Conservation (phyloP, 805 yeast genomes). For the Kodamaea fukazawae region DNA sequence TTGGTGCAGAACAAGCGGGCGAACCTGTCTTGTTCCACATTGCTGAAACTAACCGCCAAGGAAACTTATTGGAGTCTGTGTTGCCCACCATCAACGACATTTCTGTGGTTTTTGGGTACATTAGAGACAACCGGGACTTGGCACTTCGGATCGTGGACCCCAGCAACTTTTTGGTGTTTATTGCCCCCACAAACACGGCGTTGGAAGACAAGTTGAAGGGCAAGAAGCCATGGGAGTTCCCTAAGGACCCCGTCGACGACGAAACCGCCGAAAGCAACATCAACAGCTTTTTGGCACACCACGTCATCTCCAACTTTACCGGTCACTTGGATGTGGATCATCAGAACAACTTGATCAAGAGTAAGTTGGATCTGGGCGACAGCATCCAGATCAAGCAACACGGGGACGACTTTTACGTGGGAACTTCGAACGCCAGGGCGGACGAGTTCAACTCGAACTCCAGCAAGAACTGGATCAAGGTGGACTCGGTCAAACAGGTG, state of each 20-base stretch:
- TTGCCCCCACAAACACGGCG: constrained; percentile 72
- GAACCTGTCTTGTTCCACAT: constrained; percentile 14
- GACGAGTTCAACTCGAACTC: constrained; percentile 3
- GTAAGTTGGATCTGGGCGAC: constrained; percentile 21
- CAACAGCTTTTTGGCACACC: constrained; percentile 58
- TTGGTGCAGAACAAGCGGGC: constrained; percentile 1
- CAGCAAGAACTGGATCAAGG: constrained; percentile 19
- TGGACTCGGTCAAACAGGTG: constrained; percentile 28
- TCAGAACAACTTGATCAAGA: constrained; percentile 14
- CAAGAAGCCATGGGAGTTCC: constrained; percentile 85
- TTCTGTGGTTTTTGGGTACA: constrained; percentile 64
- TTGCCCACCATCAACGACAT: constrained; percentile 40
- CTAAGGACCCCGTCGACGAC: constrained; percentile 50
- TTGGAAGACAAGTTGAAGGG: constrained; percentile 37
- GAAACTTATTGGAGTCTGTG: constrained; percentile 30
- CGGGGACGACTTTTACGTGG: constrained; percentile 18
- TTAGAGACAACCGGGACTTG: constrained; percentile 59
- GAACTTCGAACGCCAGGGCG: constrained; percentile 3
- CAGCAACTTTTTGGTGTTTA: constrained; percentile 47
- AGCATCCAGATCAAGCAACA: constrained; percentile 21
- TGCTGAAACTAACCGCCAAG: constrained; percentile 14
- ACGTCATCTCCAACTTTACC: constrained; percentile 43
- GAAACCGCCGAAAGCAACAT: constrained; percentile 50
- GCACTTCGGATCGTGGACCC: constrained; percentile 47
- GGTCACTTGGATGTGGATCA: constrained; percentile 17